Evolutionary conservation across 805 yeast genomes (phyloP), one percentile per base, ranked within the genome.

Genomic region (Ascoidea tarda): DNA sequence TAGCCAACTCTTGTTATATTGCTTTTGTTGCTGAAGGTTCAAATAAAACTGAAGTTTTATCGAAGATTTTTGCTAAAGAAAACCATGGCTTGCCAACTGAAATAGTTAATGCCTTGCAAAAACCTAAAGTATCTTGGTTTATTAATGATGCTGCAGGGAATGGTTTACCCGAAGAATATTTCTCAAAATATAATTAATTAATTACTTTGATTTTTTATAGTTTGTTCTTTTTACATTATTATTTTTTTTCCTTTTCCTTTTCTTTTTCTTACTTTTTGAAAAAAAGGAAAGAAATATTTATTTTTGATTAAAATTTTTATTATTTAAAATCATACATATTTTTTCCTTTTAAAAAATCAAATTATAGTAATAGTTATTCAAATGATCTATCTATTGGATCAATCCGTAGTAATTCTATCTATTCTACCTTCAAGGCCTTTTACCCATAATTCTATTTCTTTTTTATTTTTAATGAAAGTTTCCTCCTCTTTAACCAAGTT

Each of bases 1-100:
- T 91, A 57, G 85, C 96, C 63, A 97, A 91, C 67, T 84, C 97
- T 1, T 90, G 83, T 62, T 74, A 95, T 61, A 95, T 91, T 28
- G 83, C 96, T 0, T 91, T 91, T 66, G 97, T 91, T 46, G 97
- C 93, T 5, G 96, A 91, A 70, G 99, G 99, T 59, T 82, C 84
- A 8, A 82, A 85, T 44, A 90, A 90, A 69, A 87, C 88, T 21
- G 75, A 79, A 0, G 74, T 87, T 49, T 72, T 90, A 64, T 77
- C 77, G 60, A 74, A 83, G 58, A 82, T 90, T 50, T 89, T 90
- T 67, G 77, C 71, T 53, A 65, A 73, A 52, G 69, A 70, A 50
- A 62, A 70, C 54, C 60, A 70, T 16, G 64, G 64, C 10, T 72
- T 85, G 58, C 98, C 98, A 33, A 76, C 87, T 53, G 84, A 81